Evolutionary conservation across 495 filamentous ascomycete genomes (phyloP).

Genomic region (Bathelium albidoporum): DNA sequence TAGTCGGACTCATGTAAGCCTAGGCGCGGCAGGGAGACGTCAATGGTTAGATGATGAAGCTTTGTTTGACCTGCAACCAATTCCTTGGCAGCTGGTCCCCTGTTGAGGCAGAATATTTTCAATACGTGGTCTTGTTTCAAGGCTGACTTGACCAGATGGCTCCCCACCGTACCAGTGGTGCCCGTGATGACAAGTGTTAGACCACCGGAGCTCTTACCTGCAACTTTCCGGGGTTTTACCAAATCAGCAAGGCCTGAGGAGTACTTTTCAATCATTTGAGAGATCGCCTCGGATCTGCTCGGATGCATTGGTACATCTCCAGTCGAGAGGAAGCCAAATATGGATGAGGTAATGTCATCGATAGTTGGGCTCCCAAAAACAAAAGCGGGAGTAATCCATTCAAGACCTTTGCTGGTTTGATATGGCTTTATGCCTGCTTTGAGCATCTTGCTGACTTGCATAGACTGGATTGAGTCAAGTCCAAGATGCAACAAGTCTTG

Average conservation of each 20-base stretch:
- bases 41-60: slow-evolving; percentile 17
- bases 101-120: slow-evolving; percentile 12
- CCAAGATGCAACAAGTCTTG: not conserved
- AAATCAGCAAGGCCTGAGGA: not conserved
- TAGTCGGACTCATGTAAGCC: slow-evolving; percentile 14
- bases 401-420: not conserved
- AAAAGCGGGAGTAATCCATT: not conserved
- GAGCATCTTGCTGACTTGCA: not conserved
- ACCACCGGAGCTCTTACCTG: not conserved
- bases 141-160: not conserved
- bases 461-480: slow-evolving; percentile 9
- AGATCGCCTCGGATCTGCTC: not conserved
- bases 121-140: not conserved
- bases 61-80: slow-evolving; percentile 1
- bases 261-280: not conserved
- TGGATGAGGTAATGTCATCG: not conserved
- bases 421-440: not conserved
- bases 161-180: slow-evolving; percentile 12
- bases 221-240: not conserved
- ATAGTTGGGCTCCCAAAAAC: not conserved
- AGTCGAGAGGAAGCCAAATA: not conserved
- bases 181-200: slow-evolving; percentile 14
- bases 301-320: not conserved
- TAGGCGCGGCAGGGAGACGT: slow-evolving; percentile 17
- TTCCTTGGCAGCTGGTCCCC: slow-evolving; percentile 3